Evolutionary conservation across 2,329 filamentous ascomycete genomes (phyloP), one percentile per base, ranked within the genome.

Genomic region (Celoporthe dispersa): DNA sequence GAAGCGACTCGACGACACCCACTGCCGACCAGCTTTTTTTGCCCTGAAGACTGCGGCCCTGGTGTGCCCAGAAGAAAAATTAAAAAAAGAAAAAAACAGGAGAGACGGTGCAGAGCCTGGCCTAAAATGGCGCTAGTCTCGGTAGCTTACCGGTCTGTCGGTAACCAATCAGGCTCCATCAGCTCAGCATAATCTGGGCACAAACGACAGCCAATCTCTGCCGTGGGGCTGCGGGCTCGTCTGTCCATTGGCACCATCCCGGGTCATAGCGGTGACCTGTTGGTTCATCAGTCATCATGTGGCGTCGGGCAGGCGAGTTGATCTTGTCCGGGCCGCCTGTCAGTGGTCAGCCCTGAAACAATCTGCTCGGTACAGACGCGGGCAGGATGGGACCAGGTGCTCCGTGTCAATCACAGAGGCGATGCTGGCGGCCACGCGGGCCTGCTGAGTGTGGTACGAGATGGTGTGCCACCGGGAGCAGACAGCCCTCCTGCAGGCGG

Each of bases 121-220:
- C n/a, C 59, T 31, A 64, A 39, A 69, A 53, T 44, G 53, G 33
- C 70, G 68, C 70, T 71, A 70, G 28, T 70, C 59, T 70, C 59
- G 64, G 60, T 61, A 67, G 55, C 39, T 68, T 60, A 67, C 60
- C 70, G 55, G 48, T 41, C 33, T 51, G 68, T 66, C 59, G 70
- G 70, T 72, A 72, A 57, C 68, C 62, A 65, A 64, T 59, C 68
- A 60, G 51, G 41, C 37, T 31, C 61, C 28, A n/a, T 19, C 39
- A n/a, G n/a, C 51, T 57, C 16, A 39, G 59, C 61, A 51, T 16
- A 39, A 22, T n/a, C 57, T 66, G 55, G 60, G 60, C 60, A 63
- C 44, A 51, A 64, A 19, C 28, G 55, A 51, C 51, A 35, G 67
- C 51, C 44, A 67, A 64, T 59, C 44, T 65, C 28, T 31, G 25